Conservation (phyloP, 1,284 basidiomycete species). For the Heterobasidion annosum region DNA sequence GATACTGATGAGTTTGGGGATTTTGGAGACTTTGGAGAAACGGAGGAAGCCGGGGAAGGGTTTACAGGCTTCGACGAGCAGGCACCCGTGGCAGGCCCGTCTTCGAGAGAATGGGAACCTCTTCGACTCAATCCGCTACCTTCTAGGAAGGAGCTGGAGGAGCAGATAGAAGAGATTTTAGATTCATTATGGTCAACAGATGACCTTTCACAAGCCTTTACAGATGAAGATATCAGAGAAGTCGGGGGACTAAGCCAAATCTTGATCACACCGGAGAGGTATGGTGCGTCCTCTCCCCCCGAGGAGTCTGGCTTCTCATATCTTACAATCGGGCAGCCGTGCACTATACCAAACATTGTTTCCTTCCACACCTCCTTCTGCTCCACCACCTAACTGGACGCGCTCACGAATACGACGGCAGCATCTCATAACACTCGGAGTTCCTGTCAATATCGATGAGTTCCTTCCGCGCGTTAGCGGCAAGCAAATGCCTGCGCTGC, state of each 20-base stretch:
- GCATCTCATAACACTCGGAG: conserved; percentile 82
- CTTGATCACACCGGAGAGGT: conserved; percentile 70
- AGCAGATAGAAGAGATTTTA: conserved; percentile 60
- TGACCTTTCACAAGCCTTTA: conserved; percentile 42
- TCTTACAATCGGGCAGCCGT: conserved; percentile 40
- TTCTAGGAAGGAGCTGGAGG: conserved; percentile 42
- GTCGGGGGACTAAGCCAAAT: conserved; percentile 75
- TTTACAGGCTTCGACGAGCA: conserved; percentile 36
- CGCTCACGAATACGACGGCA: conserved; percentile 82
- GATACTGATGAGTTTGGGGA: conserved; percentile 75
- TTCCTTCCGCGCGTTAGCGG: conserved; percentile 68
- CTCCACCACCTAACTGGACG: conserved; percentile 85
- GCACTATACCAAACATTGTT: conserved; percentile 63
- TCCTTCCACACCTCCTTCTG: conserved; percentile 49
- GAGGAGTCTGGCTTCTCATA: not conserved
- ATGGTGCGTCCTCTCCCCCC: conserved; percentile 13
- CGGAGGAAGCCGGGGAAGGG: conserved; percentile 26
- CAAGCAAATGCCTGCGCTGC: conserved; percentile 67
- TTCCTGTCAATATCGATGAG: conserved; percentile 91
- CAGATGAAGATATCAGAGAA: conserved; percentile 69
- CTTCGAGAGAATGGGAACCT: conserved; percentile 47
- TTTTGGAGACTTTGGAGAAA: conserved; percentile 82
- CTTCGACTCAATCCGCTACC: conserved; percentile 60
- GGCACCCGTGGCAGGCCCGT: conserved; percentile 31
- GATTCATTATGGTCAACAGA: conserved; percentile 49